Evolutionary conservation across 192 early-diverging fungal genomes (phyloP).

Genomic region (Mycoemilia scoparia): DNA sequence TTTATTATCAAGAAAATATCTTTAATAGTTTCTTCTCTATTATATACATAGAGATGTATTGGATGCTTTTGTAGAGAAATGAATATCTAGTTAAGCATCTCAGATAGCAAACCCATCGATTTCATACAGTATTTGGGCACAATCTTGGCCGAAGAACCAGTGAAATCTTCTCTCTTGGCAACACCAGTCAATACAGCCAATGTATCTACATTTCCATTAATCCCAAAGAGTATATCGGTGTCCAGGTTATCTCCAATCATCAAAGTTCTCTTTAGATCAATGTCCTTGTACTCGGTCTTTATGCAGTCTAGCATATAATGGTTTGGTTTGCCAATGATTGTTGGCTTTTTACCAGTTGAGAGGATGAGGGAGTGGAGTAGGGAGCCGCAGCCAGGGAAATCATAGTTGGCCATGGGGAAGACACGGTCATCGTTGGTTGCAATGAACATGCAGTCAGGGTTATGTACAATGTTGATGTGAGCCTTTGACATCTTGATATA

Average conservation of each 20-base stretch:
- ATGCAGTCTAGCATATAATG: slow-evolving; percentile 89
- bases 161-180: too few relatives aligned
- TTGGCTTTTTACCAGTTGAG: slow-evolving; percentile 62
- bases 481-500: slow-evolving; percentile 89
- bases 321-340: slow-evolving; percentile 84
- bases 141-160: too few relatives aligned
- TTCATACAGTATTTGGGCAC: too few relatives aligned
- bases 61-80: too few relatives aligned
- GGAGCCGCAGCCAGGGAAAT: slow-evolving; percentile 73
- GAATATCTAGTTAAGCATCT: too few relatives aligned
- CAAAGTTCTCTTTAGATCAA: slow-evolving; percentile 64
- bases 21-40: too few relatives aligned
- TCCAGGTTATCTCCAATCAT: slow-evolving; percentile 96
- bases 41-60: too few relatives aligned
- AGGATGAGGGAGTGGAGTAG: slow-evolving; percentile 52
- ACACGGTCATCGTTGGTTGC: slow-evolving; percentile 87
- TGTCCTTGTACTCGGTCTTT: slow-evolving; percentile 54
- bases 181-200: slow-evolving; percentile 81
- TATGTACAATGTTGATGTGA: slow-evolving; percentile 54
- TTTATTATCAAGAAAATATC: too few relatives aligned
- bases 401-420: slow-evolving; percentile 55
- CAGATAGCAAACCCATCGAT: too few relatives aligned
- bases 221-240: slow-evolving; percentile 93
- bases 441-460: slow-evolving; percentile 62
- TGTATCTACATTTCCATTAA: slow-evolving; percentile 64